Conservation (phyloP, 768 basidiomycete genomes). For the Auricularia auricula-judae region DNA sequence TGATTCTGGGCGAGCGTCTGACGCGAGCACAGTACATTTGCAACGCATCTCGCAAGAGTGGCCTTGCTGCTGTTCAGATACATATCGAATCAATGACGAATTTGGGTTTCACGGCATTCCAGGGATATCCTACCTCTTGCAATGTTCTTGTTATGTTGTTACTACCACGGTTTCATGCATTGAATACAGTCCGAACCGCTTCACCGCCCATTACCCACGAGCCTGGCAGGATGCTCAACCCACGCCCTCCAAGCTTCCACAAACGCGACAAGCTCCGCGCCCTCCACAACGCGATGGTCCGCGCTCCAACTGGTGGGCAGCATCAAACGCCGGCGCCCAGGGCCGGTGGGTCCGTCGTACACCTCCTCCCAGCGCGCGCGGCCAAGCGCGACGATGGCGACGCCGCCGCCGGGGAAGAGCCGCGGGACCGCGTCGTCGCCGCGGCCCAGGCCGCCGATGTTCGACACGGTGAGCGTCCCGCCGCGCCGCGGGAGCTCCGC, state of each 20-base stretch:
- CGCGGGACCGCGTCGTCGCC: constrained; percentile 65
- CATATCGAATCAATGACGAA: too few species aligned
- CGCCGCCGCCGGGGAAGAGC: constrained; percentile 70
- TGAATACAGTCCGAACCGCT: neutral
- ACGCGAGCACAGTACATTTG: too few species aligned
- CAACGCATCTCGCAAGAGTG: too few species aligned
- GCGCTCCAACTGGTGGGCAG: constrained; percentile 72
- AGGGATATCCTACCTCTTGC: too few species aligned
- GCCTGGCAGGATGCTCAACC: constrained; percentile 62
- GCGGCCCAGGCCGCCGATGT: constrained; percentile 69
- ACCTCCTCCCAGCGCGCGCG: constrained; percentile 54
- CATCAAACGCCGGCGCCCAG: constrained; percentile 39
- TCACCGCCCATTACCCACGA: constrained; percentile 44
- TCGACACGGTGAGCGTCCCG: constrained; percentile 71
- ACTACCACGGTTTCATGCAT: too few species aligned
- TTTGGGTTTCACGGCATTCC: too few species aligned
- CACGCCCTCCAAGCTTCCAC: constrained; percentile 75
- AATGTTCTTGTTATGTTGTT: too few species aligned
- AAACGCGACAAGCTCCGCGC: constrained; percentile 81
- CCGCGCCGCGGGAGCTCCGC: constrained; percentile 66
- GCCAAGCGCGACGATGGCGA: constrained; percentile 77
- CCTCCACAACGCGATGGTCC: constrained; percentile 81
- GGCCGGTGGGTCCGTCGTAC: constrained; percentile 50
- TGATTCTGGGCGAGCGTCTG: too few species aligned
- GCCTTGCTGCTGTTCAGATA: too few species aligned